Evolutionary conservation across 371 early-diverging fungal species (phyloP), one percentile per base, ranked within the genome.

Genomic region (Mucor irregularis): DNA sequence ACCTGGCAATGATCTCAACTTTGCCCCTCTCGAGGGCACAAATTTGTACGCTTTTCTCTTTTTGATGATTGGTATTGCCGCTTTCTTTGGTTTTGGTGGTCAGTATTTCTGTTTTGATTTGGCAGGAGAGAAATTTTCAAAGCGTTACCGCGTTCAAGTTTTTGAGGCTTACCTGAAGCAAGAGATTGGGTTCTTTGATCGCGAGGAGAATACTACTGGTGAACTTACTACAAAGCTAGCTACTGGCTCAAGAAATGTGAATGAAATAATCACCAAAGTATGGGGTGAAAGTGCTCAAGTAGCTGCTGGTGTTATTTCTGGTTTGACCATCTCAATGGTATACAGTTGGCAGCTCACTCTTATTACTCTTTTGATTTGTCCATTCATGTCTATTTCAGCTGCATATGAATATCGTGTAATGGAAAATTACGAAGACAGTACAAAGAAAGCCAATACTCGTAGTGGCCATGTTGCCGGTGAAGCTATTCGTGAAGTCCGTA

Each of bases 121-220:
- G 26, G 66, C 76, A 13, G 81, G 81, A 25, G 85, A 81, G 53
- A 64, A 66, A 2, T 71, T 85, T 37, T 86, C 87, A 6, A 62
- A 68, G 14, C 73, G 84, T 24, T 49, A 90, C 19, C 74, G 90
- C 11, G 62, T 64, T n/a, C 43, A 53, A 46, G 35, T 78, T 0
- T 89, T 90, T 64, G 54, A 66, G 10, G 69, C 83, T 3, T 71
- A 86, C 35, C 61, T 89, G 49, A 57, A 75, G 17, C 95, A 95
- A 70, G 93, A 95, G 38, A 86, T 93, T 52, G 87, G 72, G 1
- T 96, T 83, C 68, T 96, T 91, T 69, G 96, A 96, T 70, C 71
- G 78, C n/a, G 85, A 86, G 28, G 76, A 80, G 39, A 84, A 95
- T 69, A 80, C 75, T 25, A 81, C 85, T 5, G 95, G 96, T 30